These are phyloP conservation scores for Desmodesmus armatus DNA, from an alignment of 139 green algal species.

Conservation along the genomic window DNA sequence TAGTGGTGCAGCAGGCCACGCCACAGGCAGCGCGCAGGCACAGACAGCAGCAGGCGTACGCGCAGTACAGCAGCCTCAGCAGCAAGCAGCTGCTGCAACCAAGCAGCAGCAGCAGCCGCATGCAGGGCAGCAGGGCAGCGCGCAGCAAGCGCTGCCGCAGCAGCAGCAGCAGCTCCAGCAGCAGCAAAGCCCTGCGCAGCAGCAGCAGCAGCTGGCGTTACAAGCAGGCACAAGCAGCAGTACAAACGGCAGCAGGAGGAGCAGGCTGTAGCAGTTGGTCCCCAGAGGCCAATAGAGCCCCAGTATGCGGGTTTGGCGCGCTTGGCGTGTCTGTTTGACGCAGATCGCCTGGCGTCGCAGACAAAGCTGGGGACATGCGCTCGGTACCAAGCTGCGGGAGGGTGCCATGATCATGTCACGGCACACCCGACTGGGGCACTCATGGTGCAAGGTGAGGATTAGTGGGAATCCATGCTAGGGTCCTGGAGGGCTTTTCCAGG, in stretches of 20 bases:
- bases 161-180: conserved; percentile 4
- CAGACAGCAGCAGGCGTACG: background rate
- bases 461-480: background rate
- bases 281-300: background rate
- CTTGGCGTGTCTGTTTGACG: conserved; percentile 27
- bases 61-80: background rate
- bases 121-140: background rate
- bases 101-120: conserved; percentile 5
- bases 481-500: background rate
- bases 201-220: background rate
- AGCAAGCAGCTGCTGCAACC: background rate
- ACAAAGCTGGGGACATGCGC: conserved; percentile 30
- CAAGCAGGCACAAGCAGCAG: background rate
- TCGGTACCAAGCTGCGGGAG: conserved; percentile 14
- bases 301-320: background rate
- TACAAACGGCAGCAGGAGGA: conserved; percentile 1
- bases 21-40: background rate
- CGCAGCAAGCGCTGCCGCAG: background rate
- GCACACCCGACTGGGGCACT: conserved; percentile 2
- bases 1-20: background rate
- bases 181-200: background rate
- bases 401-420: conserved; percentile 30
- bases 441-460: conserved; percentile 29
- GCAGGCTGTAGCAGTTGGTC: conserved; percentile 21
- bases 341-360: background rate